Conservation (phyloP, 768 basidiomycete genomes). For the Russula emetica region DNA sequence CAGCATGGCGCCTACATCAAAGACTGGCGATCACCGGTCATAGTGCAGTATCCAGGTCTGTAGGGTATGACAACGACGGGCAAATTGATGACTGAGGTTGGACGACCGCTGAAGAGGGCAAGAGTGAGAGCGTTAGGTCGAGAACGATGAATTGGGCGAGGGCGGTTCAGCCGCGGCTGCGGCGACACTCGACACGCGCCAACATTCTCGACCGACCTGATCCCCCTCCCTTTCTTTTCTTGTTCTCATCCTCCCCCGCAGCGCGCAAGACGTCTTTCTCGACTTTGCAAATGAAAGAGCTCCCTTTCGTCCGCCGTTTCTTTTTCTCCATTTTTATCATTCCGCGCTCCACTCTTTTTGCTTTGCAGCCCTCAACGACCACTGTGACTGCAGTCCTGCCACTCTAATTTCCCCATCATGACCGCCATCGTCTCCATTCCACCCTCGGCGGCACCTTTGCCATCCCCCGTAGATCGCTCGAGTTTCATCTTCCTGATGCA, state of each 20-base stretch:
- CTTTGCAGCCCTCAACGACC: conserved; percentile 6
- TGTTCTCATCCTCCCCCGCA: background rate
- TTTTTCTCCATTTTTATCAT: background rate
- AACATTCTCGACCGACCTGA: conserved; percentile 6
- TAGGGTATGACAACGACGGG: too few relatives aligned
- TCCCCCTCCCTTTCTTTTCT: background rate
- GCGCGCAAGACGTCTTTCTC: background rate
- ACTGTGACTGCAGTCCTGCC: background rate
- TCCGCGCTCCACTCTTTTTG: background rate
- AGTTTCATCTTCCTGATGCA: too few relatives aligned
- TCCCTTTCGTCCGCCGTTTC: background rate
- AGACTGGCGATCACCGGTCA: background rate
- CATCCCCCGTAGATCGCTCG: conserved; percentile 14
- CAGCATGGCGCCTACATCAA: too few relatives aligned
- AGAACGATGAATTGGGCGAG: too few relatives aligned
- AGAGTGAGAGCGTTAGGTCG: too few relatives aligned
- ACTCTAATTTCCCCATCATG: conserved; percentile 1
- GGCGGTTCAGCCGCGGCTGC: too few relatives aligned
- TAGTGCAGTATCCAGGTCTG: too few relatives aligned
- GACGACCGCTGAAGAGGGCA: too few relatives aligned
- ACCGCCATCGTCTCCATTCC: conserved; percentile 3
- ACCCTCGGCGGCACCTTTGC: background rate
- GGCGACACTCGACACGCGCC: too few relatives aligned
- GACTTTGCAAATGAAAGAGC: too few relatives aligned
- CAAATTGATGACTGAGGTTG: too few relatives aligned